A percentile compares a stretch with the other conserved stretches of the same genome.
phyloP scores from a whole-genome alignment of 306 rosid genomes.

The Ammopiptanthus mongolicus region DNA sequence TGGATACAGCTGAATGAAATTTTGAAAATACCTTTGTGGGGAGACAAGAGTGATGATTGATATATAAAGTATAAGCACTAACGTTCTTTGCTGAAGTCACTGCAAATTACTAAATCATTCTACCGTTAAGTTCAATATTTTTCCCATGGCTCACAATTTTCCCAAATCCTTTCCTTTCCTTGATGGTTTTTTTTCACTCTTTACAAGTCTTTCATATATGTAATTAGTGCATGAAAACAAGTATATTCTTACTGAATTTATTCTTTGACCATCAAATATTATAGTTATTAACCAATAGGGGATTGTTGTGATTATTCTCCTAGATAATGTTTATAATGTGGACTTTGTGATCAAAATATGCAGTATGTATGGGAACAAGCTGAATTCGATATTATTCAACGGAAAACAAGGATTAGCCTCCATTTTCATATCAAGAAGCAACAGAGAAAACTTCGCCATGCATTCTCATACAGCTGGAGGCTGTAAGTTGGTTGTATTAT shows the following conservation, averaged over 20 bases:
- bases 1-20: not conserved
- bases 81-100: not conserved
- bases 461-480: constrained; percentile 91
- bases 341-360: constrained; percentile 28
- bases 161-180: not conserved
- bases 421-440: constrained; percentile 75
- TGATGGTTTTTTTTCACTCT: not conserved
- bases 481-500: constrained; percentile 51
- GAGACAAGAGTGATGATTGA: not conserved
- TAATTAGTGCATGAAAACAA: not conserved
- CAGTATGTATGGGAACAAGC: constrained; percentile 97
- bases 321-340: not conserved
- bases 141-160: not conserved
- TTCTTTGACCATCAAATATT: not conserved
- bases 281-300: not conserved
- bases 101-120: not conserved
- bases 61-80: not conserved
- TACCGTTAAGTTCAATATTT: not conserved
- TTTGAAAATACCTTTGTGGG: not conserved
- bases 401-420: constrained; percentile 86
- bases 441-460: constrained; percentile 70
- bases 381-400: constrained; percentile 75
- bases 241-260: not conserved
- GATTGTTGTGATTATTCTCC: not conserved
- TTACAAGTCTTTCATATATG: not conserved